phyloP scores from a whole-genome alignment of 192 early-diverging fungal species.

The Mortierella antarctica region DNA sequence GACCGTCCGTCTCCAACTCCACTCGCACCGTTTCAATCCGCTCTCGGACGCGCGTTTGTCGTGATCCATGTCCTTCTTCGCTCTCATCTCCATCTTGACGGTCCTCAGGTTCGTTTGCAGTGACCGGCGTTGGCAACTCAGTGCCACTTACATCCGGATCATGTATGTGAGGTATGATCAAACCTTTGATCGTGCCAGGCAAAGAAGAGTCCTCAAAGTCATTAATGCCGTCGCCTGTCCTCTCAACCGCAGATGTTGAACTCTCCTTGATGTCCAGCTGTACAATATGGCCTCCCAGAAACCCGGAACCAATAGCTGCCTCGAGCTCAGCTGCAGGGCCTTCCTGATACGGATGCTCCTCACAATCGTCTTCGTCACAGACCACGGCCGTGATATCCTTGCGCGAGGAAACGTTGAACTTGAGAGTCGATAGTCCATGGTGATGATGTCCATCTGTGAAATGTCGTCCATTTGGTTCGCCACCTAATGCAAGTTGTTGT shows the following conservation, averaged over 20 bases:
- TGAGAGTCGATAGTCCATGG: conserved; percentile 35
- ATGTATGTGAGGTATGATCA: neutral
- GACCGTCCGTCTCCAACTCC: neutral
- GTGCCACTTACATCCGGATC: neutral
- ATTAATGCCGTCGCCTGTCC: conserved; percentile 25
- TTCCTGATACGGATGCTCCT: conserved; percentile 40
- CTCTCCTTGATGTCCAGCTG: conserved; percentile 47
- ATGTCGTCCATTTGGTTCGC: neutral
- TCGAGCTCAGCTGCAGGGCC: conserved; percentile 33
- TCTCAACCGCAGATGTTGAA: conserved; percentile 13
- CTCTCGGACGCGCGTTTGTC: neutral
- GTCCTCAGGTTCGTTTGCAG: neutral
- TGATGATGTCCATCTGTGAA: conserved; percentile 8
- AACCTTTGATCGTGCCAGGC: neutral
- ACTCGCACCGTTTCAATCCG: conserved; percentile 7
- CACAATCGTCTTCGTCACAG: conserved; percentile 40
- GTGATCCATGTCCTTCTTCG: neutral
- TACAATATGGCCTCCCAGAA: conserved; percentile 18
- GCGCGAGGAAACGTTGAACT: conserved; percentile 28
- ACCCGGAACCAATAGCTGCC: conserved; percentile 7
- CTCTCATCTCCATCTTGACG: neutral
- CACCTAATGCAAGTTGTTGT: neutral
- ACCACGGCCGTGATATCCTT: conserved; percentile 39
- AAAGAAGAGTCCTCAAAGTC: conserved; percentile 21
- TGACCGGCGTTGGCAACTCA: neutral